Conservation (phyloP, 305 asterid species). For the Fraxinus sp. region DNA sequence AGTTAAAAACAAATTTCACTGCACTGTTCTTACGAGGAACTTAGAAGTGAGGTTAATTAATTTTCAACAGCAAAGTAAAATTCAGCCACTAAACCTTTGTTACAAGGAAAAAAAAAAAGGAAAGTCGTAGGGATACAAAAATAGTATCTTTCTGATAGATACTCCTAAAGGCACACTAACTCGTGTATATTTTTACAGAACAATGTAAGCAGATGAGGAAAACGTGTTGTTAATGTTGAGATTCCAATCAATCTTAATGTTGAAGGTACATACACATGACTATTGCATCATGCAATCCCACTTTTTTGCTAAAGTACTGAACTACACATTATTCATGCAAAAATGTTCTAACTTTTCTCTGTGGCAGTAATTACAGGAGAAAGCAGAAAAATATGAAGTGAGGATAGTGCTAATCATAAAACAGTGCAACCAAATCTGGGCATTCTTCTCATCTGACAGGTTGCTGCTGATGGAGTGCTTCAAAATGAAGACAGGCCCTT, state of each 20-base stretch:
- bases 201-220: constrained; percentile 31
- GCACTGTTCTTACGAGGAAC: neutral
- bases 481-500: constrained; percentile 35
- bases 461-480: constrained; percentile 42
- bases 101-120: neutral
- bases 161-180: neutral
- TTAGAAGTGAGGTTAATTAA: neutral
- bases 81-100: constrained; percentile 2
- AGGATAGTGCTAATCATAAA: constrained; percentile 79
- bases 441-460: constrained; percentile 49
- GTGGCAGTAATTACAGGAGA: constrained; percentile 66
- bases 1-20: neutral
- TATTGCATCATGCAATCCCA: constrained; percentile 63
- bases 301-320: constrained; percentile 56
- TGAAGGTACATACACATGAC: constrained; percentile 63
- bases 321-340: constrained; percentile 90
- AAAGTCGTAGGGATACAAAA: constrained; percentile 11
- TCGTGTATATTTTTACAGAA: neutral
- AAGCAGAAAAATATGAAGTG: constrained; percentile 45
- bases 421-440: constrained; percentile 58
- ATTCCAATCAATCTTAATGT: constrained; percentile 62
- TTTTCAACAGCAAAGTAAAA: neutral
- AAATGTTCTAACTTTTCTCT: constrained; percentile 70
- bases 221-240: constrained; percentile 57
- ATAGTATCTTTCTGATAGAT: constrained; percentile 18